A percentile compares a stretch with the other conserved stretches of the same genome.
Conservation (phyloP, 2,329 filamentous ascomycete species). For the Fusarium robinianum region DNA sequence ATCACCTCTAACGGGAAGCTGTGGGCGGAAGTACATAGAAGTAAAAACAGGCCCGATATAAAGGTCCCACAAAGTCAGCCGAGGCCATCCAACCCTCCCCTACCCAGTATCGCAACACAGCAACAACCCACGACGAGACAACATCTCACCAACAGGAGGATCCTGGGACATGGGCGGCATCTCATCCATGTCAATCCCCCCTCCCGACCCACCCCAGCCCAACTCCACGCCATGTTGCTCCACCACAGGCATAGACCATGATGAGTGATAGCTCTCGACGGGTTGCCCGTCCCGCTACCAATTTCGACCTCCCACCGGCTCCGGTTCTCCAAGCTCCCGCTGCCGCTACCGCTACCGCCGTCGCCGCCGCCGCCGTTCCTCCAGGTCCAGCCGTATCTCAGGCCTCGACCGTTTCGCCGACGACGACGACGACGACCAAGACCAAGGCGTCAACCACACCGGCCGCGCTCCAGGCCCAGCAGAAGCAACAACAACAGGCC, state of each 20-base stretch:
- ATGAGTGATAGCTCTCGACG: constrained; percentile 37
- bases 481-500: constrained; percentile 7
- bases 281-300: constrained; percentile 31
- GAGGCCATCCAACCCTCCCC: too few species aligned
- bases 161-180: too few species aligned
- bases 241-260: constrained; percentile 34
- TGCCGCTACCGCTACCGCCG: constrained; percentile 14
- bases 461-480: not conserved
- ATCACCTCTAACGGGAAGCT: too few species aligned
- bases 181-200: not conserved
- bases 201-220: constrained; percentile 16
- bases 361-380: not conserved
- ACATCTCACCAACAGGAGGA: constrained; percentile 10
- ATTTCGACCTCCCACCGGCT: constrained; percentile 31
- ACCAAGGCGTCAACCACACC: constrained; percentile 9
- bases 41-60: constrained; percentile 1
- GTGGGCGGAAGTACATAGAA: constrained; percentile 4
- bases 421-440: not conserved
- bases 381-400: not conserved
- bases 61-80: too few species aligned
- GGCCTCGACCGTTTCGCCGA: constrained; percentile 1
- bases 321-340: constrained; percentile 20
- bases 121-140: not conserved
- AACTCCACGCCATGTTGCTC: constrained; percentile 35
- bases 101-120: too few species aligned